A percentile compares a stretch with the other conserved stretches of the same genome.
Conservation (phyloP, 2,329 filamentous ascomycete genomes). For the Calonectria pteridis region DNA sequence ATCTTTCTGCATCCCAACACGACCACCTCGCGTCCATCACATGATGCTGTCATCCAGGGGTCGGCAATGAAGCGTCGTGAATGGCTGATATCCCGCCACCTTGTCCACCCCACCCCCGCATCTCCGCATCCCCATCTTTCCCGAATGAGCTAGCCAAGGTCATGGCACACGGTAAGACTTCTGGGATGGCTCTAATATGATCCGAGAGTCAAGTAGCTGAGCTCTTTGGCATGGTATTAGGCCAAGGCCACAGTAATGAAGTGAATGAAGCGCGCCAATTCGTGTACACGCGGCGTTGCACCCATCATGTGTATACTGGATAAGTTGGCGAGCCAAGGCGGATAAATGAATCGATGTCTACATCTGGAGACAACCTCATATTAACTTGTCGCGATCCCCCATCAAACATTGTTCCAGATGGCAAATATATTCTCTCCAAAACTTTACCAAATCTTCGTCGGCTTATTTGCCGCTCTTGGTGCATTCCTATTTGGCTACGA, state of each 20-base stretch:
- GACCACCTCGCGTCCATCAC: not conserved
- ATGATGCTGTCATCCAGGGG: not conserved
- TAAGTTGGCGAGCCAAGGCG: not conserved
- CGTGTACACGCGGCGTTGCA: not conserved
- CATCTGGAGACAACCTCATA: not conserved
- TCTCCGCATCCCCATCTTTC: not conserved
- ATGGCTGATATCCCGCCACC: not conserved
- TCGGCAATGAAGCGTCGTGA: not conserved
- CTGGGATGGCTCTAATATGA: not conserved
- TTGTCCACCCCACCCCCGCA: not conserved
- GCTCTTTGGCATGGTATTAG: not conserved
- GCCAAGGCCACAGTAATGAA: not conserved
- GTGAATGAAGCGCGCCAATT: not conserved
- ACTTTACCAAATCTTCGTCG: not conserved
- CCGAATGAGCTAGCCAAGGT: not conserved
- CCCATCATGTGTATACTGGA: not conserved
- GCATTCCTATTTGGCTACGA: not conserved
- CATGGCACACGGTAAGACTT: not conserved
- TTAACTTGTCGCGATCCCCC: not conserved
- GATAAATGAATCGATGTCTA: not conserved
- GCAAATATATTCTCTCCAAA: not conserved
- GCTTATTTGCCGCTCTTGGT: not conserved
- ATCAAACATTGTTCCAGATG: not conserved
- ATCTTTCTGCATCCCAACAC: not conserved
- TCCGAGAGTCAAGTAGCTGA: not conserved